phyloP scores from a whole-genome alignment of 2,329 filamentous ascomycete species.

The Beauveria scarabaeidicola region DNA sequence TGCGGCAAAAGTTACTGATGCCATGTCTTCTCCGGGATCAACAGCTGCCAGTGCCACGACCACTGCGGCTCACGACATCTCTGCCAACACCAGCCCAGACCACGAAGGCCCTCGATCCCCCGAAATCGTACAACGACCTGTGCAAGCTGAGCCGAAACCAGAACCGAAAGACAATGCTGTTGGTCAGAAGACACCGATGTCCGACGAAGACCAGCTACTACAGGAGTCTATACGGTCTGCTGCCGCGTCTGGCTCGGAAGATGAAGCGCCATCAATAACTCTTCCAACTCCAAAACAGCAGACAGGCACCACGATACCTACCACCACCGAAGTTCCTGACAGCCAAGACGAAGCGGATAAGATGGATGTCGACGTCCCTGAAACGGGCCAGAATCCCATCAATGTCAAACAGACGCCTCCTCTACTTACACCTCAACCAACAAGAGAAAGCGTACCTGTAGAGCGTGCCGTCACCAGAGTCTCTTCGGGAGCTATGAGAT shows the following conservation, averaged over 20 bases:
- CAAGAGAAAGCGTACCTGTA: constrained; percentile 12
- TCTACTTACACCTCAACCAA: constrained; percentile 13
- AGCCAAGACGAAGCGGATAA: constrained; percentile 26
- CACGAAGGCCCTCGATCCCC: constrained; percentile 50
- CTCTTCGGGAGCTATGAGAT: constrained; percentile 59
- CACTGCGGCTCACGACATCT: constrained; percentile 57
- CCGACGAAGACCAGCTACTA: constrained; percentile 36
- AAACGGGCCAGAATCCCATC: background rate
- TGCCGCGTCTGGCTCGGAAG: constrained; percentile 14
- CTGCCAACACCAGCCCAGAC: constrained; percentile 66
- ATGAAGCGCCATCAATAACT: constrained; percentile 2
- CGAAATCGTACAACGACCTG: constrained; percentile 38
- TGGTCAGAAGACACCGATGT: constrained; percentile 24
- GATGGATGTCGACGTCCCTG: constrained; percentile 28
- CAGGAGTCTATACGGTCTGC: constrained; percentile 32
- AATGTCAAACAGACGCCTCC: constrained; percentile 9
- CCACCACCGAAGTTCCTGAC: constrained; percentile 24
- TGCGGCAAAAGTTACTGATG: constrained; percentile 31
- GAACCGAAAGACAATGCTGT: constrained; percentile 22
- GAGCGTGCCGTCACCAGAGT: constrained; percentile 60
- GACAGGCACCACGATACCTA: background rate
- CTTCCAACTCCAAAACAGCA: background rate
- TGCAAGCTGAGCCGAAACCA: constrained; percentile 18
- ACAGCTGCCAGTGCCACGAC: constrained; percentile 68
- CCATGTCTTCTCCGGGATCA: constrained; percentile 50